Base-by-base conservation (phyloP, 1,139 yeast genomes). In the Scheffersomyces segobiensis region DNA sequence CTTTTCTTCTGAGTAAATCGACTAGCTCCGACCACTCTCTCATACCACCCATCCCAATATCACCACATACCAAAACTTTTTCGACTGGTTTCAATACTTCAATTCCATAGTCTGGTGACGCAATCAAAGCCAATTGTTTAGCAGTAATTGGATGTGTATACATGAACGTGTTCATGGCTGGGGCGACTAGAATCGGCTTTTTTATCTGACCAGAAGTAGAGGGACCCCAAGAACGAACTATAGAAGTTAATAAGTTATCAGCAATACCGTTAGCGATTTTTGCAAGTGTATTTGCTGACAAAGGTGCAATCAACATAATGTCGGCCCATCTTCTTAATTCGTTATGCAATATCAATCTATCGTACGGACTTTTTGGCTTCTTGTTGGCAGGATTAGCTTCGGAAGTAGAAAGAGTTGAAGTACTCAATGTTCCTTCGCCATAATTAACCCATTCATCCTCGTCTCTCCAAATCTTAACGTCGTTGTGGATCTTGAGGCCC, bases 41-140 rank as follows among this genome's bases (percentile, higher is more conserved):
- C 99, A 95, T 95, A 10, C 98, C 99, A 26, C 99, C 99, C 88
- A 85, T 89, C 3, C 99, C 99, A 59, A 95, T 91, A 73, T 95
- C 99, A 55, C 99, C 99, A 78, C 97, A 92, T 4, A 91, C 92
- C 63, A 92, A 80, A 7, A 93, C 96, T 72, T 95, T 95, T 68
- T 95, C 99, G 32, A 95, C 93, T 0, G 99, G 99, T 68, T 86
- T 88, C 68, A 95, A 82, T 19, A 95, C 87, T 61, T 92, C 93
- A 60, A 93, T 86, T 7, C 83, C 84, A 53, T 74, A 74, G 48
- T 79, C 84, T 10, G 72, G 70, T 52, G 76, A 72, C 4, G 74
- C 76, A 52, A 95, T 76, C 47, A 87, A 73, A 47, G 77, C 76
- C 59, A 95, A 76, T 66, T 95, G 99, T 66, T 88, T 89, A 65